Conservation (phyloP, 73 alveolate genomes). For the Loxodes magnus region DNA sequence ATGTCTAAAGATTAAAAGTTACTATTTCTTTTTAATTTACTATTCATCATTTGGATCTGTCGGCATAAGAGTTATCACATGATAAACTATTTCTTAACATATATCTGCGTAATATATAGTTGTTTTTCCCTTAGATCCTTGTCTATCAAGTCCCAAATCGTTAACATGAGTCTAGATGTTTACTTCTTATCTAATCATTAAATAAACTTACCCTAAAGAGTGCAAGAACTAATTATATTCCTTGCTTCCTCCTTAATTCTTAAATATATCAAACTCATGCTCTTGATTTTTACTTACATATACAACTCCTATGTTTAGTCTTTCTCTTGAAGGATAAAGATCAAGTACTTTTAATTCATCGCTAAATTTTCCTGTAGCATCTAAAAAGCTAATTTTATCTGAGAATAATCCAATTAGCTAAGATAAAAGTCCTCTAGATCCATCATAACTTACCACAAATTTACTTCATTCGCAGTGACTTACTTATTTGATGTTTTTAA, state of each 20-base stretch:
- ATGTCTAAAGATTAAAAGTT: too few relatives aligned
- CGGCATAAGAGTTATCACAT: slow-evolving; percentile 13
- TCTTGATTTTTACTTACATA: slow-evolving; percentile 8
- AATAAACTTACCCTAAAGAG: not conserved
- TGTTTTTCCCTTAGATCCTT: slow-evolving; percentile 7
- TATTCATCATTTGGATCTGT: slow-evolving; percentile 2
- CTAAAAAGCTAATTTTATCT: not conserved
- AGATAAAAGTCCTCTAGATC: not conserved
- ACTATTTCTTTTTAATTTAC: slow-evolving; percentile 6
- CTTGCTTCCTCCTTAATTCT: slow-evolving; percentile 4
- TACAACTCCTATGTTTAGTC: slow-evolving; percentile 6
- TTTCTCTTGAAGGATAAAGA: not conserved
- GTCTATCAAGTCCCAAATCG: slow-evolving; percentile 6
- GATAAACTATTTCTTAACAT: slow-evolving; percentile 6
- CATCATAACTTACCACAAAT: not conserved
- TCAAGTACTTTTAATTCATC: not conserved
- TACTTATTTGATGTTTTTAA: too few relatives aligned
- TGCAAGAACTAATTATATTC: slow-evolving; percentile 1
- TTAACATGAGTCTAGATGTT: not conserved
- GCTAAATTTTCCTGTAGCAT: not conserved
- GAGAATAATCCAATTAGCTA: slow-evolving; percentile 1
- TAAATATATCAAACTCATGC: slow-evolving; percentile 8
- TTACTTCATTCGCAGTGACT: not conserved
- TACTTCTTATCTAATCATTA: too few relatives aligned
- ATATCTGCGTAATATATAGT: slow-evolving; percentile 10